Evolutionary conservation across 75 land plant genomes (phyloP), one percentile per base, ranked within the genome.

Genomic region (Picea glauca): DNA sequence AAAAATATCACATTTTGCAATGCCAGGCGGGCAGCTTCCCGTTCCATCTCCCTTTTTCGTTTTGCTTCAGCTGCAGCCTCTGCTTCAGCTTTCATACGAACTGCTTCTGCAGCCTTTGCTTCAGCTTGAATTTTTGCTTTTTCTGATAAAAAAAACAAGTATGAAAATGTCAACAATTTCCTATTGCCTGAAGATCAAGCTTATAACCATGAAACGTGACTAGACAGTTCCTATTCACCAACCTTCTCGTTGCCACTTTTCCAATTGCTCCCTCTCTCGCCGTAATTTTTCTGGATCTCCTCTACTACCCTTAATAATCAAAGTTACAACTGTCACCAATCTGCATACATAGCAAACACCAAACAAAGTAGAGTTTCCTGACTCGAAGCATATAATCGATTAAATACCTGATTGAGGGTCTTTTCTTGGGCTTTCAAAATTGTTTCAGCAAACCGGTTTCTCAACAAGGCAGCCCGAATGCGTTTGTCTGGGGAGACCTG

Each of bases 401-500:
- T 54, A 60, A 77, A 63, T 77, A 90, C 90, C 80, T 86, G 82
- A 64, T 76, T 73, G 7, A 90, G 87, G 14, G 90, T 80, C 85
- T 88, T 88, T 62, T 96, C 89, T 70, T 83, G 93, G 21, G 99
- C 97, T 77, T 92, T 96, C 59, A 96, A 60, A 18, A 96, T 94
- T 13, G 94, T 92, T 58, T 89, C 93, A 13, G 98, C 98, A 94
- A 92, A 96, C 1, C 99, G 89, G 9, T 86, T 91, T 80, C 88
- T 95, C 60, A 96, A 63, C 73, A 89, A 84, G 59, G 98, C 99
- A 83, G 92, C 94, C 58, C 99, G 94, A 6, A 90, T 79, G 6
- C 85, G 85, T 75, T 80, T 88, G 60, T 75, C 81, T 14, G 93
- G 93, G 40, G 92, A 91, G 30, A 88, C 57, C 64, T 74, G 88